Evolutionary conservation across 495 filamentous ascomycete genomes (phyloP), one percentile per base, ranked within the genome.

Genomic region (Chaetomium tenue): DNA sequence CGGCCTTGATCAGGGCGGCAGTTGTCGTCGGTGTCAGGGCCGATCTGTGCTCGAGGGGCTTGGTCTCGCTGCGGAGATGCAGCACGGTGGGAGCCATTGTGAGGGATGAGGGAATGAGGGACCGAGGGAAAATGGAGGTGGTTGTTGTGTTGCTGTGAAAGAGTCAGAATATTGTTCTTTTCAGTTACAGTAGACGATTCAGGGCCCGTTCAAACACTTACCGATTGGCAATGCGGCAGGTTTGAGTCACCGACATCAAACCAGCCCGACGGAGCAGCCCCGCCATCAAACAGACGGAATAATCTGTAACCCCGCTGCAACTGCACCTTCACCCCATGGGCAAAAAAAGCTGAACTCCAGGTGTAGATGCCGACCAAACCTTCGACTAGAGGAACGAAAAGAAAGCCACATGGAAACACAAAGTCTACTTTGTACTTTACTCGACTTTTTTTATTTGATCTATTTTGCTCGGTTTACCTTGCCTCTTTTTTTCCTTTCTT

Each of bases 1-100:
- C 94, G 28, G 91, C 89, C 72, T 91, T 84, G 53, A 96, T 80
- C 59, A 98, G 85, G 56, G 86, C 84, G 77, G 91, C 90, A 61
- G 89, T 79, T 26, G 90, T 94, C 30, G 86, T 82, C 25, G 80
- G 79, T 12, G 81, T 83, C 51, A 82, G 77, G 40, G 83, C 81
- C 44, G 81, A 82, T 56, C 84, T 78, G 70, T 83, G 83, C 76
- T 86, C 84, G 44, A 86, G 72, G n/a, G 79, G 82, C 77, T 86
- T 84, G 68, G 78, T 77, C 71, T 82, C 75, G 59, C 76, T 75
- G 53, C 78, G 75, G 22, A 81, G 74, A 55, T 80, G 79, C n/a
- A 82, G 66, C 63, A 78, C 65, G 20, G 77, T 80, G 57, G 77
- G 72, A 42, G 74, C 70, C 74, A 77, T 76, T 60, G 61, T 72